Evolutionary conservation across 2,329 filamentous ascomycete species (phyloP), one percentile per base, ranked within the genome.

Genomic region (Penicillium sclerotiorum): DNA sequence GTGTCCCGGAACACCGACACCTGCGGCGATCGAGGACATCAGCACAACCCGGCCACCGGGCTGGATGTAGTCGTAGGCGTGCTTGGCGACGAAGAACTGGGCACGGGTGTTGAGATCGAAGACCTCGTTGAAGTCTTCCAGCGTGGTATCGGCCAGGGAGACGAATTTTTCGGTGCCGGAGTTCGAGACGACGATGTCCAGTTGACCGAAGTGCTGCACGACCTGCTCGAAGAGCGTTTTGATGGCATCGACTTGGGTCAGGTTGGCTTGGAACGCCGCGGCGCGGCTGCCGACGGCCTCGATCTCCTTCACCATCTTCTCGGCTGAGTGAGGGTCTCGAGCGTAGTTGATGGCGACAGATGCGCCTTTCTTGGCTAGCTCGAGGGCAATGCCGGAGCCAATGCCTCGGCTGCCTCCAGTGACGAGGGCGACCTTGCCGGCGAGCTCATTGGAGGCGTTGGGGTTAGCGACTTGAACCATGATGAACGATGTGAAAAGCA

Each of bases 41-140:
- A 91, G 77, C 70, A 91, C 86, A 60, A 92, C 81, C 38, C 88
- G 80, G 25, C 88, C 88, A 49, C 87, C 85, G 37, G 81, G 77
- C 65, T 85, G 79, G 56, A 89, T 80, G 73, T 89, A 77, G 73
- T 86, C 86, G 71, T 87, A 87, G 6, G 83, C 88, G 73, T 84
- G 71, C 78, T 83, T 72, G 47, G 80, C 81, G 50, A 85, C 82
- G 68, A 85, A 84, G 73, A 84, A 84, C 64, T 85, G 82, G 32
- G 80, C 82, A 38, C 82, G 78, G 28, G 81, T 83, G 75, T 85
- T 85, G 66, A 84, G 77, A 65, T 73, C 75, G 68, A 85, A 82
- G 49, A 85, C 81, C 32, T 77, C 76, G 69, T 84, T 63, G 51
- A 69, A 70, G 25, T 67, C 67, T 3, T 63, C 60, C 11, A 62